Percentiles rank a stretch among this genome's conserved stretches.
phyloP scores from a whole-genome alignment of 2,329 filamentous ascomycete species.

The Botryotinia globosa region DNA sequence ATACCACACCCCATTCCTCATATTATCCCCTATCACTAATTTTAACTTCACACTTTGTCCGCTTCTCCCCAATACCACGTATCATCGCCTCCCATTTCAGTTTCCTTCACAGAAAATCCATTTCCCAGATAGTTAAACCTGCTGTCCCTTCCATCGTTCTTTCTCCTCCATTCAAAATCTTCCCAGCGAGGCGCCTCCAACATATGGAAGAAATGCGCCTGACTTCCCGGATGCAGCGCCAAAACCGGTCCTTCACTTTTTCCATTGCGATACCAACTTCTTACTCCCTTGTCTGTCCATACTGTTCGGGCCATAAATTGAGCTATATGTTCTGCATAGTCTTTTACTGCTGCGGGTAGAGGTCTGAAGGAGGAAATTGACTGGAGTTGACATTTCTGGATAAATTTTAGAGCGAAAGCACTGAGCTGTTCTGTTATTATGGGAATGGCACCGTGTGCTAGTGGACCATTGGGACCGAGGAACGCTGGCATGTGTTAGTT shows the following conservation, averaged over 20 bases:
- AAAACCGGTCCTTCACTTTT: slow-evolving; percentile 22
- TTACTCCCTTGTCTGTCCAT: slow-evolving; percentile 20
- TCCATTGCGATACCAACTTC: slow-evolving; percentile 34
- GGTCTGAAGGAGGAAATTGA: slow-evolving; percentile 45
- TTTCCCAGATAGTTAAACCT: slow-evolving; percentile 26
- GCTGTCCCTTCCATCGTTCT: neutral
- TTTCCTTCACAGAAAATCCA: slow-evolving; percentile 23
- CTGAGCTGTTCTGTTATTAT: slow-evolving; percentile 46
- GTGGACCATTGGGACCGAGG: slow-evolving; percentile 36
- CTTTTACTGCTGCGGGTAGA: slow-evolving; percentile 37
- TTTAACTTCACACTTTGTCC: neutral
- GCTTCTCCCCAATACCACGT: slow-evolving; percentile 21
- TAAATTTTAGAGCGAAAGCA: slow-evolving; percentile 50
- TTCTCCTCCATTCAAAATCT: slow-evolving; percentile 21
- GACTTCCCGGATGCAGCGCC: slow-evolving; percentile 27
- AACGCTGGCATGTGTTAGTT: slow-evolving; percentile 24
- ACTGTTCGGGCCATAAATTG: slow-evolving; percentile 35
- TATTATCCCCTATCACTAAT: no score
- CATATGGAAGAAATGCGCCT: slow-evolving; percentile 25
- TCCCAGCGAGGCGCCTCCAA: slow-evolving; percentile 19
- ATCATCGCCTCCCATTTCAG: neutral
- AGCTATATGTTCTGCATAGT: slow-evolving; percentile 37
- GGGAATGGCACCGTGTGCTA: slow-evolving; percentile 37
- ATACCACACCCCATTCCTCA: no score
- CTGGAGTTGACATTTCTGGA: slow-evolving; percentile 43